phyloP scores from a whole-genome alignment of 129 eudicot species.

The Deinandra increscens region DNA sequence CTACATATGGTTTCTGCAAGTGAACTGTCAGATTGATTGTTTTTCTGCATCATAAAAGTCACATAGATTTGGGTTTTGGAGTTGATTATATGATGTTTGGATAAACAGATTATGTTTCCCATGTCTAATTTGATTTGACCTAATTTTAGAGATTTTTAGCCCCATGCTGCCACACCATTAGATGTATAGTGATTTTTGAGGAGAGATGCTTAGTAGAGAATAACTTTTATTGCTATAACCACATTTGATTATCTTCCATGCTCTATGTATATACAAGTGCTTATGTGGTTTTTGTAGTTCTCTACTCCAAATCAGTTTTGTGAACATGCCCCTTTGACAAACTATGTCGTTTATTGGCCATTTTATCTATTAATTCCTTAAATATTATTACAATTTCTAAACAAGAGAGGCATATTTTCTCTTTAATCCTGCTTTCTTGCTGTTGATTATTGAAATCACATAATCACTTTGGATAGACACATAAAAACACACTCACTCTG shows the following conservation, averaged over 20 bases:
- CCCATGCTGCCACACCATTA: too few relatives aligned
- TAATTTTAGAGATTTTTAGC: neutral
- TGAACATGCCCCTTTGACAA: too few relatives aligned
- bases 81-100: neutral
- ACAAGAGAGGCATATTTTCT: neutral
- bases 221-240: too few relatives aligned
- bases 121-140: neutral
- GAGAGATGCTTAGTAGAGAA: too few relatives aligned
- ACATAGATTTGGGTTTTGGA: neutral
- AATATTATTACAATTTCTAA: neutral
- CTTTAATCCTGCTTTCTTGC: neutral
- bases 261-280: too few relatives aligned
- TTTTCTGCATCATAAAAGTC: neutral
- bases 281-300: too few relatives aligned
- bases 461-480: neutral
- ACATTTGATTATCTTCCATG: too few relatives aligned
- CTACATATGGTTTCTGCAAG: neutral
- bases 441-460: neutral
- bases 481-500: neutral
- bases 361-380: neutral
- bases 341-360: neutral
- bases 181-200: too few relatives aligned
- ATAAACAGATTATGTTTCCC: neutral
- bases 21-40: neutral
- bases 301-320: too few relatives aligned